Base-by-base conservation (phyloP, 2,329 filamentous ascomycete genomes). In the Fusarium sp. region DNA sequence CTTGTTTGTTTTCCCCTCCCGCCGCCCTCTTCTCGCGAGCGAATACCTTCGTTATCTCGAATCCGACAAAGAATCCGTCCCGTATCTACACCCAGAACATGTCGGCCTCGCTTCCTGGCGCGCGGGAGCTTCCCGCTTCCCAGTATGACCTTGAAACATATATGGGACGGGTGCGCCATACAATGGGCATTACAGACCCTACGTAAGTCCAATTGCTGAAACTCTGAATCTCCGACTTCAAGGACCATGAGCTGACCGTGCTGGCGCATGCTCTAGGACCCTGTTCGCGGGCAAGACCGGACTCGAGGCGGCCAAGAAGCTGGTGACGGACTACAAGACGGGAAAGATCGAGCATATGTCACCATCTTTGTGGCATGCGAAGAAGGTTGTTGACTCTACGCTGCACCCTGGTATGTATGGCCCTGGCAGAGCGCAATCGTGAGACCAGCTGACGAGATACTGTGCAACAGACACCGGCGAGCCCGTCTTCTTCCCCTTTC, bases 371-470 rank as follows among this genome's bases (percentile, higher is more conserved):
- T 99, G 96, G 96, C 87, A 90, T 72, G 96, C 96, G 49, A 99
- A 99, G 89, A 98, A 98, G 88, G 91, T 98, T 75, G 94, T 98
- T 64, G 96, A 99, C 83, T 96, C 96, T 70, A 99, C 96, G 20
- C 85, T 99, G 74, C 96, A 99, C 82, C 96, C 96, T 75, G 95
- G 95, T 97, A 90, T 75, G 87, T 61, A 28, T 48, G 38, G 22
- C 42, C 26, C 42, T 39, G 26, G n/a, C 24, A 36, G 24, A 26
- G 49, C 42, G 51, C 18, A 31, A 57, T 39, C 12, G 36, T 61
- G 52, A 70, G 41, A 35, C 44, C 47, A 66, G 64, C 73, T 79
- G 63, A 71, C 51, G 35, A 52, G 24, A 42, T n/a, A 49, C 24
- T 28, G 24, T 22, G n/a, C 35, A 60, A 26, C 56, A 97, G 96